Evolutionary conservation across 75 land plant species (phyloP), one percentile per base, ranked within the genome.

Genomic region (Chamaecyparis obtusa): DNA sequence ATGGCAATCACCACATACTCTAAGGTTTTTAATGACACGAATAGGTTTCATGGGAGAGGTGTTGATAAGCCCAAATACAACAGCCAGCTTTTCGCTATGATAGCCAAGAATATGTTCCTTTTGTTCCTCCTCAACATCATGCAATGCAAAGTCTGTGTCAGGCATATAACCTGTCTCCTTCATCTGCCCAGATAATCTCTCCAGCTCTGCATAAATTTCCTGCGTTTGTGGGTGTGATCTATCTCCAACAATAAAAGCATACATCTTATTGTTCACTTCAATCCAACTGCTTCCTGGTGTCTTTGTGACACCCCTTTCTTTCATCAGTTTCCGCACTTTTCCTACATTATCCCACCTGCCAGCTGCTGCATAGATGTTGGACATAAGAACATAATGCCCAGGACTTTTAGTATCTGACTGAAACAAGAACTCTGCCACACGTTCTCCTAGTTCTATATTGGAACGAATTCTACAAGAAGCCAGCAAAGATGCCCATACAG

Each of bases 401-500:
- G 33, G 43, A 54, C 85, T 84, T 32, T 44, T 15, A 14, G 87
- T 84, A n/a, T 90, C 64, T 32, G 88, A 83, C 14, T 82, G 49
- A 46, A 88, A 39, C 36, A 88, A 78, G 6, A 32, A 87, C 16
- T 85, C 86, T 32, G 87, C 88, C 1, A 83, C 89, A 36, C 41
- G 57, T 83, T 83, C 84, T 64, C 48, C 91, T 37, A 90, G 9
- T 21, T 88, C 88, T 27, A 81, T 71, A 39, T 88, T 86, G 49
- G 57, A 36, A 71, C 86, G 85, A 15, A 78, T 77, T 69, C 88
- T 84, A 55, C 84, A 91, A 24, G 86, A 88, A 85, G 87, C 88
- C 30, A 85, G 84, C 84, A 91, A 72, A 10, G 92, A 88, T n/a
- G 85, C 86, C 92, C 92, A 91, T 5, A 86, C 84, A 39, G 39